phyloP scores from a whole-genome alignment of 768 basidiomycete species.

The Psilocybe cubensis region DNA sequence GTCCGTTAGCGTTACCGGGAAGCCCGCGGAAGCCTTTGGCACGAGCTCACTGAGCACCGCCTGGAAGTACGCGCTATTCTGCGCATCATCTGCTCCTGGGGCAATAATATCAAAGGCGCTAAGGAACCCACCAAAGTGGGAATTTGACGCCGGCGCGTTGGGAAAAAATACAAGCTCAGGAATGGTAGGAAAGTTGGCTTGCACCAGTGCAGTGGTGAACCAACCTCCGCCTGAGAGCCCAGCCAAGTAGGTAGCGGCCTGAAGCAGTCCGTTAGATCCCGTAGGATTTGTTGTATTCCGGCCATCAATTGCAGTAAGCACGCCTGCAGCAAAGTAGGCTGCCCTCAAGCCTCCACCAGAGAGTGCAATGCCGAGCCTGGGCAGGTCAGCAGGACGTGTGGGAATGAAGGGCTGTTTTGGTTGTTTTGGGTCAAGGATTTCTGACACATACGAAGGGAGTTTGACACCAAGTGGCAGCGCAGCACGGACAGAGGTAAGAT shows the following conservation, averaged over 20 bases:
- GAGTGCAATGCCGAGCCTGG: slow-evolving; percentile 50
- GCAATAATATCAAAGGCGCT: neutral
- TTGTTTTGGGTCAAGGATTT: slow-evolving; percentile 7
- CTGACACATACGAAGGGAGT: slow-evolving; percentile 9
- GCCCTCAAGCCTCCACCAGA: slow-evolving; percentile 65
- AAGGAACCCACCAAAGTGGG: slow-evolving; percentile 10
- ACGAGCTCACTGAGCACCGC: slow-evolving; percentile 2
- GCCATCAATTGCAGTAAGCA: slow-evolving; percentile 52
- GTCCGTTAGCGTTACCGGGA: slow-evolving; percentile 13
- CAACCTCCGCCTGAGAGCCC: slow-evolving; percentile 50
- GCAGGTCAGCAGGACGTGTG: slow-evolving; percentile 18
- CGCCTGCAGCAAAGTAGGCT: slow-evolving; percentile 55
- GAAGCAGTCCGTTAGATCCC: slow-evolving; percentile 55
- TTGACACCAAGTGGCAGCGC: neutral
- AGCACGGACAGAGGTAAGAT: slow-evolving; percentile 1
- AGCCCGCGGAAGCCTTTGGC: slow-evolving; percentile 4
- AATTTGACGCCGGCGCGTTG: neutral
- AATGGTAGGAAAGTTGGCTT: slow-evolving; percentile 12
- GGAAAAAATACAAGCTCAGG: slow-evolving; percentile 9
- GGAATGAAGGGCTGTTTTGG: too few species aligned
- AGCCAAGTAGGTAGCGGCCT: slow-evolving; percentile 53
- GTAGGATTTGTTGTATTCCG: slow-evolving; percentile 46
- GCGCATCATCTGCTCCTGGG: neutral
- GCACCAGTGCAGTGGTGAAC: slow-evolving; percentile 13
- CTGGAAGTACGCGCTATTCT: slow-evolving; percentile 4